Evolutionary conservation across 164 flowering plant species (phyloP).

Genomic region (Berberis thunbergii): DNA sequence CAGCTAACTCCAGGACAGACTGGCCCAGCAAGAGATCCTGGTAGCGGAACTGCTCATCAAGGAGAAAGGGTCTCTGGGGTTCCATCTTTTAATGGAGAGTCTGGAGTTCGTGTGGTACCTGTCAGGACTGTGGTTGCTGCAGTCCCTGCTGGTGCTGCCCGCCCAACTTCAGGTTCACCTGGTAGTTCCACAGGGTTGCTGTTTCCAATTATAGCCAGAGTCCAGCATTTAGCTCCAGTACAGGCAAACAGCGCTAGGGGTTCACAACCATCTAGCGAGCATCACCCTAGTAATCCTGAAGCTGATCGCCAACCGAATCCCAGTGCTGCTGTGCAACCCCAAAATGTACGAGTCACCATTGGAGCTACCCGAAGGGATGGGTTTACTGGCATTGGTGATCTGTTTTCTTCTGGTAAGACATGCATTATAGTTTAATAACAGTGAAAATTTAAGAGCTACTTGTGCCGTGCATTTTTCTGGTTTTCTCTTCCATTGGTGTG

Average conservation of each 20-base stretch:
- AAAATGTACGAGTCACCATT: constrained; percentile 12
- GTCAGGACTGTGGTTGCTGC: constrained; percentile 67
- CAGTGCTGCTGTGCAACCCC: constrained; percentile 26
- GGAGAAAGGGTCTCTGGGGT: constrained; percentile 23
- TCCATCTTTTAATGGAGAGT: constrained; percentile 29
- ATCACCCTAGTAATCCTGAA: constrained; percentile 13
- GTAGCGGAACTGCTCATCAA: constrained; percentile 26
- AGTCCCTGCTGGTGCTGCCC: constrained; percentile 44
- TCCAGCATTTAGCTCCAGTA: constrained; percentile 41
- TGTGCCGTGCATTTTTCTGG: no score
- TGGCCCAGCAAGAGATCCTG: constrained; percentile 22
- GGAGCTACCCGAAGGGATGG: constrained; percentile 26
- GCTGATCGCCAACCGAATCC: constrained; percentile 17
- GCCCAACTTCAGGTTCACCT: constrained; percentile 34
- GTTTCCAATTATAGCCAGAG: constrained; percentile 64
- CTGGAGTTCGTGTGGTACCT: constrained; percentile 59
- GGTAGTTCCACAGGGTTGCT: constrained; percentile 43
- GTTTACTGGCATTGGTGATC: background rate
- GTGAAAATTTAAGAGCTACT: background rate
- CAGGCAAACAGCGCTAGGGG: constrained; percentile 24
- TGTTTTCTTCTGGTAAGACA: constrained; percentile 1
- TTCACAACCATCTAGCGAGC: constrained; percentile 30
- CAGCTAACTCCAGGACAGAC: constrained; percentile 34
- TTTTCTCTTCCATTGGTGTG: background rate
- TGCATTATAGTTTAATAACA: background rate